Conservation (phyloP, 306 rosid genomes). For the Prunus davidiana region DNA sequence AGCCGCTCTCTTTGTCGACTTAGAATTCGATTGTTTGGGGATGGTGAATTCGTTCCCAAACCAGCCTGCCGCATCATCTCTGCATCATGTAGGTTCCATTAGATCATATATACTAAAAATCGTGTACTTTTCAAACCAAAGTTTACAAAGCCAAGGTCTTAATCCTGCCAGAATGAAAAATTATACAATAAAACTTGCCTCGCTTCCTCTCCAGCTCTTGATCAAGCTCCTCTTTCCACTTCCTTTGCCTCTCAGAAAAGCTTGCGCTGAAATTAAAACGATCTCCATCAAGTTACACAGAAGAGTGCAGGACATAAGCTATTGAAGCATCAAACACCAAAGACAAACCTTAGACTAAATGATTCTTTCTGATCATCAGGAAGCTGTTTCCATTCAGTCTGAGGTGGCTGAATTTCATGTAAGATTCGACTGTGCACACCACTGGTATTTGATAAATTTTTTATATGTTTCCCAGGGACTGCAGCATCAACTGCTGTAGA, state of each 20-base stretch:
- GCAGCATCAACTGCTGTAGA: slow-evolving; percentile 43
- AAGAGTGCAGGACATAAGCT: slow-evolving; percentile 14
- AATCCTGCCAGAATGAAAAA: slow-evolving; percentile 2
- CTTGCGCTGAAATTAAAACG: slow-evolving; percentile 44
- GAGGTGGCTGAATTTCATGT: slow-evolving; percentile 79
- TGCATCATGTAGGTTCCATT: slow-evolving; percentile 36
- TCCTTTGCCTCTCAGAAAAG: slow-evolving; percentile 73
- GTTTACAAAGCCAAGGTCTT: background rate
- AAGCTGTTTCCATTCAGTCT: slow-evolving; percentile 55
- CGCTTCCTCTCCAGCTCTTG: slow-evolving; percentile 73
- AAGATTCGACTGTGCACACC: slow-evolving; percentile 49
- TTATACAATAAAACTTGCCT: slow-evolving; percentile 44
- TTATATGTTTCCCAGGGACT: slow-evolving; percentile 43
- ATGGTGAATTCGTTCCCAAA: slow-evolving; percentile 56
- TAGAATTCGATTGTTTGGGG: slow-evolving; percentile 52
- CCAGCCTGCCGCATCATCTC: slow-evolving; percentile 77
- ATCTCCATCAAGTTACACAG: background rate
- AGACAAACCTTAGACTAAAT: slow-evolving; percentile 48
- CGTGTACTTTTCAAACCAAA: background rate
- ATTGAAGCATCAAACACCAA: slow-evolving; percentile 14
- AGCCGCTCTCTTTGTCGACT: slow-evolving; percentile 35
- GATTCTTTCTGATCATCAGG: slow-evolving; percentile 45
- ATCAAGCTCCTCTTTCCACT: slow-evolving; percentile 88
- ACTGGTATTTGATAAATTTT: slow-evolving; percentile 38
- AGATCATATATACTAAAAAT: slow-evolving; percentile 11